phyloP scores from a whole-genome alignment of 768 basidiomycete species.

The Leccinum subgranulosum region DNA sequence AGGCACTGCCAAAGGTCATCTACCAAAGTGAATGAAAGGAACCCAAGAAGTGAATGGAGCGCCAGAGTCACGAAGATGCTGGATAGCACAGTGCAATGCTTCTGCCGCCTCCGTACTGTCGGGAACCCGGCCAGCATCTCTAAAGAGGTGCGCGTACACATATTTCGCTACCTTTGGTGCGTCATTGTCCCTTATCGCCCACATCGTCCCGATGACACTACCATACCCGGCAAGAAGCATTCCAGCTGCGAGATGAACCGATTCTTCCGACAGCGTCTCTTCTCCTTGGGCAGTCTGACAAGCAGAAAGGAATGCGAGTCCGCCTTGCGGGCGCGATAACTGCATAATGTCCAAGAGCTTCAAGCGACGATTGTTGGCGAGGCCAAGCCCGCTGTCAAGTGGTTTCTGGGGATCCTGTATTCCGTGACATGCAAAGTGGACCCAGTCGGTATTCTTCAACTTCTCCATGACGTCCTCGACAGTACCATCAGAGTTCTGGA shows the following conservation, averaged over 20 bases:
- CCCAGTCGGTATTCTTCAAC: neutral
- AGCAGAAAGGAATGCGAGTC: neutral
- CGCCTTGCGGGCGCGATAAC: neutral
- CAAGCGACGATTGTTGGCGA: neutral
- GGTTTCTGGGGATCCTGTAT: neutral
- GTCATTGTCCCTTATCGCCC: neutral
- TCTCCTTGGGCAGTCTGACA: neutral
- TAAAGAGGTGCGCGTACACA: neutral
- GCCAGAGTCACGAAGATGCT: neutral
- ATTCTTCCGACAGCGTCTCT: neutral
- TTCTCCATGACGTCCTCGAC: neutral
- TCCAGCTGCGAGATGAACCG: neutral
- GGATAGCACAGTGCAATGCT: neutral
- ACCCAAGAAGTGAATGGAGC: too few species aligned
- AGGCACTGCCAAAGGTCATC: too few species aligned
- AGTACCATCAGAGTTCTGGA: neutral
- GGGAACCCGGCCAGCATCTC: neutral
- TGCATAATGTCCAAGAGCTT: neutral
- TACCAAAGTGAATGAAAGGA: too few species aligned
- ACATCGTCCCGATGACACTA: neutral
- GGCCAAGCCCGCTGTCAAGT: neutral
- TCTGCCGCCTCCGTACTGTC: neutral
- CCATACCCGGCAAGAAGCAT: neutral
- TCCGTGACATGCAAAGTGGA: neutral
- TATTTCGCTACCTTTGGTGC: neutral